Base-by-base conservation (phyloP, 441 rosid genomes). In the Aquilaria agallochum region DNA sequence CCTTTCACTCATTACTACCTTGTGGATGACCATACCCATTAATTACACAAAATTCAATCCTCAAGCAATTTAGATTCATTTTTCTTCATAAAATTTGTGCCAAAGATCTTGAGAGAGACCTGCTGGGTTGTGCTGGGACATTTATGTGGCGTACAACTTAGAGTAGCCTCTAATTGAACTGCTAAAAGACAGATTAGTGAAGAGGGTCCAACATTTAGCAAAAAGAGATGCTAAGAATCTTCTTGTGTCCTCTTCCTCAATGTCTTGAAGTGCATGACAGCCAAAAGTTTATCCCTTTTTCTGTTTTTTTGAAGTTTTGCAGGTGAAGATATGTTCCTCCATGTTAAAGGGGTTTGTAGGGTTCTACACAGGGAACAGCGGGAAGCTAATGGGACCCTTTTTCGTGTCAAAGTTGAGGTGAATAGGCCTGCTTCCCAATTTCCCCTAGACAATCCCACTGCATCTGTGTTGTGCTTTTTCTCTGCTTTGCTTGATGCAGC, bases 381-480 rank as follows among this genome's bases (percentile, higher is more conserved):
- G 8, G 74, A 72, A 52, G 59, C 63, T 50, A 56, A 66, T 55
- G 71, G 68, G 75, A 49, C 75, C 66, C 51, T 42, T 61, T 64
- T 50, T 62, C 61, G 63, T 42, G 61, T 50, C 44, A 52, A 60
- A 56, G 72, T 67, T 69, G 56, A 66, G 74, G 70, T 63, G 40
- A 68, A 11, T 56, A 27, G 27, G 55, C 67, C 74, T 62, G 27
- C 56, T 65, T 61, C 60, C 62, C 53, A 58, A 31, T 64, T 58
- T 60, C 56, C 34, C 64, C 59, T 42, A 27, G 60, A 36, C 57
- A 34, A 48, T 56, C 67, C 42, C 44, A 55, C 40, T 69, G 50
- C 59, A 54, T 59, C 31, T 47, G 12, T 14, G 13, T 40, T 42
- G 10, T 46, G 14, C 56, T 55, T 64, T 59, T 52, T 54, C 40